Conservation (phyloP, 2,329 filamentous ascomycete species). For the Colletotrichum sp. region DNA sequence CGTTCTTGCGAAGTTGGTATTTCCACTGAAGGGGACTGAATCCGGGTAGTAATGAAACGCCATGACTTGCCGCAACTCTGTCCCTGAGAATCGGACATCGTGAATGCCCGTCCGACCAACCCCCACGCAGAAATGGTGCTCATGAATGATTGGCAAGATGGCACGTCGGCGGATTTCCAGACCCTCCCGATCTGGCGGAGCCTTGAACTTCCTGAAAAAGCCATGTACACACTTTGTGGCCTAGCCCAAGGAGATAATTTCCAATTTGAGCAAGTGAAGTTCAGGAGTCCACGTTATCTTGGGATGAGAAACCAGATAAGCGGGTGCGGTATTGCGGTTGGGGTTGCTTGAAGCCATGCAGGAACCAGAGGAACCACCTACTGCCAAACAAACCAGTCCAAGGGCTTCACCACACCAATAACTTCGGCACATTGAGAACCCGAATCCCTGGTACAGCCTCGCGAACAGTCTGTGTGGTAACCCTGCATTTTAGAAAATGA, state of each 20-base stretch:
- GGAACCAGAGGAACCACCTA: neutral
- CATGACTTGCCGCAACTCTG: neutral
- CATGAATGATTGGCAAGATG: neutral
- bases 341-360: neutral
- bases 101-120: neutral
- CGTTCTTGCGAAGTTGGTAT: conserved; percentile 15
- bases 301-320: neutral
- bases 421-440: neutral
- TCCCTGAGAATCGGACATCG: neutral
- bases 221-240: neutral
- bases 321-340: neutral
- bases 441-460: neutral
- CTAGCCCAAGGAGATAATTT: neutral
- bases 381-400: neutral
- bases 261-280: neutral
- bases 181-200: neutral
- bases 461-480: neutral
- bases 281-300: neutral
- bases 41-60: conserved; percentile 14
- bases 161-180: neutral
- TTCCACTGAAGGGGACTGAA: neutral
- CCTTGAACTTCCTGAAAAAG: neutral
- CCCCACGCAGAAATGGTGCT: neutral
- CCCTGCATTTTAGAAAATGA: neutral
- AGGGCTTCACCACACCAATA: neutral